phyloP scores from a whole-genome alignment of 2,329 filamentous ascomycete species.

The Ciborinia camelliae region DNA sequence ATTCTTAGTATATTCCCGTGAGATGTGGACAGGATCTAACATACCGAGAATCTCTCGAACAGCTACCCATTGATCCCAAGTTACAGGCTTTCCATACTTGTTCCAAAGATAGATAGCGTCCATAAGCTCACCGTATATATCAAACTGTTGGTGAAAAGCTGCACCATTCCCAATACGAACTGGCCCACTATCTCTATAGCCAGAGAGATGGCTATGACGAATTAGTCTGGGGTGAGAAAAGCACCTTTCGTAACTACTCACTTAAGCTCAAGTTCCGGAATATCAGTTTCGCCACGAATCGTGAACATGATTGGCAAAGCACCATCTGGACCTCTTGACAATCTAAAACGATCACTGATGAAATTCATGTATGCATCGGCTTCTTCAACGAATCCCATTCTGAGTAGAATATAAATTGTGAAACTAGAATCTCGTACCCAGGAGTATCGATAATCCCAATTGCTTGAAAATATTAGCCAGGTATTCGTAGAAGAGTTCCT shows the following conservation, averaged over 20 bases:
- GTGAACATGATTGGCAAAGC: conserved; percentile 79
- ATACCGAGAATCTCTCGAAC: conserved; percentile 62
- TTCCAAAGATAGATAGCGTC: conserved; percentile 76
- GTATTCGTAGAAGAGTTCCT: neutral
- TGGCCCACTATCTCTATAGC: conserved; percentile 66
- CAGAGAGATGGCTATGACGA: conserved; percentile 57
- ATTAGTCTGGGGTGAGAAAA: conserved; percentile 7
- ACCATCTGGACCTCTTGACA: conserved; percentile 56
- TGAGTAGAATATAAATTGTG: conserved; percentile 72
- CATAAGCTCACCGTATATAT: conserved; percentile 77
- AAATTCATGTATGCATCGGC: conserved; percentile 77
- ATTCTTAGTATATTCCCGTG: conserved; percentile 22
- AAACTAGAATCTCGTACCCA: conserved; percentile 78
- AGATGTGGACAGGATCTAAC: conserved; percentile 20
- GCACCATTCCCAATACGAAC: conserved; percentile 77
- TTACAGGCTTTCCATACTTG: conserved; percentile 72
- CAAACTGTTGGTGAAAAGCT: conserved; percentile 71
- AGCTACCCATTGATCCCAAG: conserved; percentile 72
- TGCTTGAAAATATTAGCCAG: conserved; percentile 38
- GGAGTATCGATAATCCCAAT: conserved; percentile 72
- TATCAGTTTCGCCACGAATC: conserved; percentile 70
- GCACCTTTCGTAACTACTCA: conserved; percentile 17
- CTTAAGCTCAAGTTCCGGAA: conserved; percentile 64
- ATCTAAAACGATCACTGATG: conserved; percentile 66
- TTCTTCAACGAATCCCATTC: conserved; percentile 71